Evolutionary conservation across 176 grass and related monocot species (phyloP), one percentile per base, ranked within the genome.

Genomic region (Puya raimondii): DNA sequence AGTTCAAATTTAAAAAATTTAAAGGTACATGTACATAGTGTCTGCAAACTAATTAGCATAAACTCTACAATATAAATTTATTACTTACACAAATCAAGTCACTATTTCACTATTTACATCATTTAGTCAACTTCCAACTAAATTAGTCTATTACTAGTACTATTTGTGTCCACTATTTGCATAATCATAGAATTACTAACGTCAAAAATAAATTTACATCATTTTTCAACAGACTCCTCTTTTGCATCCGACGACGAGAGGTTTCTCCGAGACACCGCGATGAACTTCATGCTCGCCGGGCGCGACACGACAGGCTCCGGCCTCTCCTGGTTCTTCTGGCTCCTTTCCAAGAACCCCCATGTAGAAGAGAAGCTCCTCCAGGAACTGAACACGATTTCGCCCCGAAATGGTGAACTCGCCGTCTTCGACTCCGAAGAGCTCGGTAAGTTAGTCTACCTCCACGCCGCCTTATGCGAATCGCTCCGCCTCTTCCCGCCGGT

Each of bases 251-350:
- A 13, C 0, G 70, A 78, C 1, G 65, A 86, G 50, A 80, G 66
- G 72, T 86, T 83, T 63, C 10, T 96, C 11, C 75, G 91, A 0
- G 91, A 96, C 74, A 96, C 88, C 2, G 74, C 82, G 16, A 56
- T 96, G 48, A 96, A 88, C 77, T 83, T 96, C 22, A 42, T 91
- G 72, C 82, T 96, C 53, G 91, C 88, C 48, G 91, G 91, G 7
- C 80, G 91, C 12, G 91, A 96, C 70, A 96, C 91, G 0, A 91
- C 82, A 2, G 91, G 88, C 29, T 65, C 82, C 1, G 91, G 79
- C 66, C 85, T 96, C 48, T 83, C 91, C 14, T 96, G 88, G 88
- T 96, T 96, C 64, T 85, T 91, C 69, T 91, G 89, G 85, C 67
- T 88, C 11, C 20, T 96, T 21, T 27, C 82, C 11, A 75, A 84